Evolutionary conservation across 305 asterid species (phyloP).

Genomic region (Coffea humblotiana): DNA sequence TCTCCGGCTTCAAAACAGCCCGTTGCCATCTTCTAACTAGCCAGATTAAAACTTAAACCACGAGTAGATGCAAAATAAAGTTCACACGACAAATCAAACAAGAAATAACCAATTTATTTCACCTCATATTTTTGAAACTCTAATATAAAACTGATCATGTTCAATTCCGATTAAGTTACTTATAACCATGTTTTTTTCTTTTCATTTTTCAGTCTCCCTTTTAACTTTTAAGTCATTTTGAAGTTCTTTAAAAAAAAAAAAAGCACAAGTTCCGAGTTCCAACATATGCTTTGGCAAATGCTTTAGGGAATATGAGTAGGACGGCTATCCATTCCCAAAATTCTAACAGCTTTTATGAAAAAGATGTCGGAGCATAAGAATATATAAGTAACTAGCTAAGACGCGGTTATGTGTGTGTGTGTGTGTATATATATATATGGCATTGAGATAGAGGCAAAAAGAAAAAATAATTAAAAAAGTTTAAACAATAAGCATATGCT

Average conservation of each 20-base stretch:
- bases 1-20: no score
- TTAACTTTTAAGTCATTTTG: neutral
- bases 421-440: no score
- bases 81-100: neutral
- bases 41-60: neutral
- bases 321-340: neutral
- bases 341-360: neutral
- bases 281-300: neutral
- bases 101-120: neutral
- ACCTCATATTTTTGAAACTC: neutral
- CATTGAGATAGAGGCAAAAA: neutral
- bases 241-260: neutral
- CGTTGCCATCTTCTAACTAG: neutral
- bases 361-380: slow-evolving; percentile 2
- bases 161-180: neutral
- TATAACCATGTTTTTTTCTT: neutral
- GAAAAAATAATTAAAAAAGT: neutral
- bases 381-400: neutral
- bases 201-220: neutral
- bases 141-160: neutral
- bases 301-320: slow-evolving; percentile 3
- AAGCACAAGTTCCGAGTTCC: slow-evolving; percentile 1
- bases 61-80: neutral
- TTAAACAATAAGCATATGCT: neutral
- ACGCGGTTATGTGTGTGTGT: neutral